A percentile compares a stretch with the other conserved stretches of the same genome.
phyloP scores from a whole-genome alignment of 352 stramenopile genomes.

The Nothophytophthora sp. region DNA sequence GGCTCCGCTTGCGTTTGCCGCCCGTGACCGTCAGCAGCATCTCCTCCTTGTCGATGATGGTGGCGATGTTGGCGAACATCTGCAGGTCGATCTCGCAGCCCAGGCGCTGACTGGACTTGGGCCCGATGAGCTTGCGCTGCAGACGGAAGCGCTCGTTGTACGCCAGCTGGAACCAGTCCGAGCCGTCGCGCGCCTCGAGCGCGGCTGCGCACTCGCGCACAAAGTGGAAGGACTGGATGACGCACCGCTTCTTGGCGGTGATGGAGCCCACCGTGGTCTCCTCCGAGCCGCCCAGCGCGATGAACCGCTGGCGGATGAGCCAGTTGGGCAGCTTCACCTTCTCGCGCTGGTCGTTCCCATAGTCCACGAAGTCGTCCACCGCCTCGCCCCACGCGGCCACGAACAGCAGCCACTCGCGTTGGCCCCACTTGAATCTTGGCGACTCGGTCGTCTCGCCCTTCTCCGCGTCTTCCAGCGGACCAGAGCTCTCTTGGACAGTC shows the following conservation, averaged over 20 bases:
- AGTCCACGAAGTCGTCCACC: constrained; percentile 34
- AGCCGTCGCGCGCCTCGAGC: constrained; percentile 24
- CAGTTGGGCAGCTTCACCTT: constrained; percentile 44
- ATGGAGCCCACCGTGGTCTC: constrained; percentile 38
- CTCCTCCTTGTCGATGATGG: constrained; percentile 36
- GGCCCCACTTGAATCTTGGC: constrained; percentile 18
- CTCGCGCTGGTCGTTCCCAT: constrained; percentile 29
- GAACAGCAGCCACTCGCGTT: constrained; percentile 30
- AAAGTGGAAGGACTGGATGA: constrained; percentile 40
- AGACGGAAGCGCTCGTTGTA: constrained; percentile 30
- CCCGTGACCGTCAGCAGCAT: constrained; percentile 24
- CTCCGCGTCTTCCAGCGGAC: too few relatives aligned
- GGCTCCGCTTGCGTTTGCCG: constrained; percentile 27
- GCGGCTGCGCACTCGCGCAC: constrained; percentile 27
- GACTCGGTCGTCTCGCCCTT: constrained; percentile 1
- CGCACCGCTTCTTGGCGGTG: constrained; percentile 35
- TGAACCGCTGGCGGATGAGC: constrained; percentile 42
- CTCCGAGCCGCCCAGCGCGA: constrained; percentile 19
- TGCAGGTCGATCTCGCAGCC: constrained; percentile 30
- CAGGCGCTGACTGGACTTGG: constrained; percentile 35
- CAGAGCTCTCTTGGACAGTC: too few relatives aligned
- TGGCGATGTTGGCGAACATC: constrained; percentile 25
- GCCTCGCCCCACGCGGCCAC: constrained; percentile 36
- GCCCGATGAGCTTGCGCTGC: constrained; percentile 30
- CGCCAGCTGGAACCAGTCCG: constrained; percentile 36